These are phyloP conservation scores for Leccinum rimulosum DNA, from an alignment of 768 basidiomycete species.

Conservation along the genomic window DNA sequence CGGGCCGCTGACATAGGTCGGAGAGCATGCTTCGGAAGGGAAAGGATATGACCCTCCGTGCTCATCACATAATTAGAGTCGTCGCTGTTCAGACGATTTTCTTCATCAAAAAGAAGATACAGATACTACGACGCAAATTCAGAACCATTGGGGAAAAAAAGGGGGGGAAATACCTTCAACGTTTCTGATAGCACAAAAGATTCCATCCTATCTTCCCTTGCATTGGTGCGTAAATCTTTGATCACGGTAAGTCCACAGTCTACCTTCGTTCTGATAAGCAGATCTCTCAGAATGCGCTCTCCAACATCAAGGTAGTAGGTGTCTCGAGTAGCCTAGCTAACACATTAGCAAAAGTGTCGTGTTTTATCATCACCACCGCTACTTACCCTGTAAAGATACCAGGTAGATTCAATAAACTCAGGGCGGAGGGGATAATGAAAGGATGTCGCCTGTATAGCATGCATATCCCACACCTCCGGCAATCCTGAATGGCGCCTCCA, in stretches of 20 bases:
- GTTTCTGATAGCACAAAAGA: slow-evolving; percentile 94
- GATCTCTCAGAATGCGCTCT: slow-evolving; percentile 76
- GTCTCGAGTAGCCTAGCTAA: slow-evolving; percentile 81
- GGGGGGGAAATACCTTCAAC: slow-evolving; percentile 59
- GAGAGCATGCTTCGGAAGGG: slow-evolving; percentile 54
- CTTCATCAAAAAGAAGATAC: slow-evolving; percentile 88
- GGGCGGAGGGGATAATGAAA: slow-evolving; percentile 80
- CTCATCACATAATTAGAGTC: slow-evolving; percentile 90
- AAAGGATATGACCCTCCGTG: slow-evolving; percentile 91
- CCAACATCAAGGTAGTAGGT: slow-evolving; percentile 91
- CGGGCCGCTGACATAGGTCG: slow-evolving; percentile 57
- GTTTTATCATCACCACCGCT: background rate
- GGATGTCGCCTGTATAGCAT: slow-evolving; percentile 66
- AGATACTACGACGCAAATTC: slow-evolving; percentile 61
- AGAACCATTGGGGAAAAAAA: background rate
- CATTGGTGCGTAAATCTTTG: slow-evolving; percentile 71
- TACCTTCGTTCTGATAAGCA: slow-evolving; percentile 72
- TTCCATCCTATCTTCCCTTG: slow-evolving; percentile 93
- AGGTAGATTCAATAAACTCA: slow-evolving; percentile 95
- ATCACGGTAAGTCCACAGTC: slow-evolving; percentile 86
- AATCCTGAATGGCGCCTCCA: slow-evolving; percentile 87
- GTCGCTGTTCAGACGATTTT: slow-evolving; percentile 67
- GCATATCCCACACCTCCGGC: slow-evolving; percentile 91
- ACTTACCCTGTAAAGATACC: slow-evolving; percentile 87
- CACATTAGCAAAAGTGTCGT: background rate